These are phyloP conservation scores for Nannochloropsis gaditana DNA, from an alignment of 108 stramenopile species.

Conservation along the genomic window DNA sequence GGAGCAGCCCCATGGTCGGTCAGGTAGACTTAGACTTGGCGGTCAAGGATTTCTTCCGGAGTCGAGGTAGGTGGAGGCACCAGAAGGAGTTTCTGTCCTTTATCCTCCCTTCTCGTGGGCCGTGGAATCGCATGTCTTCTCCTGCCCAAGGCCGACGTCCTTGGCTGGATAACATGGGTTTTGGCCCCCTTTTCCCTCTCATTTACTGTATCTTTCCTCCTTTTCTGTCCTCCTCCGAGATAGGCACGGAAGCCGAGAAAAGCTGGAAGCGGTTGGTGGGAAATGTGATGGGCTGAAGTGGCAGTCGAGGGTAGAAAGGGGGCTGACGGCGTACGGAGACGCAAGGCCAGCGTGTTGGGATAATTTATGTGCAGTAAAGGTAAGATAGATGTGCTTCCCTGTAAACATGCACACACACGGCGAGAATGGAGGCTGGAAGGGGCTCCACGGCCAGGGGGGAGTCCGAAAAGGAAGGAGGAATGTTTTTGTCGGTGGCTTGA, in stretches of 20 bases:
- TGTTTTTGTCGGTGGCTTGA: no score
- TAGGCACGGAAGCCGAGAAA: not conserved
- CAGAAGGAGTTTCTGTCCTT: no score
- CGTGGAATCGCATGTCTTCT: not conserved
- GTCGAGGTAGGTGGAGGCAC: not conserved
- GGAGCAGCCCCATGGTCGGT: not conserved
- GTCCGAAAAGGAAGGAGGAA: no score
- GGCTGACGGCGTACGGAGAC: no score
- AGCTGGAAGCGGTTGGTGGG: not conserved
- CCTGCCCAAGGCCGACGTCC: not conserved
- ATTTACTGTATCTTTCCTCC: not conserved
- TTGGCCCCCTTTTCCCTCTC: not conserved
- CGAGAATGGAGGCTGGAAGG: no score
- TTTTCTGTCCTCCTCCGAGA: not conserved
- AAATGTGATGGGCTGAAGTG: not conserved
- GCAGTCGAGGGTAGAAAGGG: no score
- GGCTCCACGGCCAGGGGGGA: no score
- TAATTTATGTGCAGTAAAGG: no score
- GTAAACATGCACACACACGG: no score
- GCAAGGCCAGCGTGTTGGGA: no score
- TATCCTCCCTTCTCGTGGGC: not conserved
- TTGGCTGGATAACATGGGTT: no score
- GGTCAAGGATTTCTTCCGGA: not conserved
- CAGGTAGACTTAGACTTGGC: slow-evolving; percentile 24
- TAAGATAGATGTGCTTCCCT: no score